Evolutionary conservation across 768 basidiomycete species (phyloP).

Genomic region (Amanita inopinata): DNA sequence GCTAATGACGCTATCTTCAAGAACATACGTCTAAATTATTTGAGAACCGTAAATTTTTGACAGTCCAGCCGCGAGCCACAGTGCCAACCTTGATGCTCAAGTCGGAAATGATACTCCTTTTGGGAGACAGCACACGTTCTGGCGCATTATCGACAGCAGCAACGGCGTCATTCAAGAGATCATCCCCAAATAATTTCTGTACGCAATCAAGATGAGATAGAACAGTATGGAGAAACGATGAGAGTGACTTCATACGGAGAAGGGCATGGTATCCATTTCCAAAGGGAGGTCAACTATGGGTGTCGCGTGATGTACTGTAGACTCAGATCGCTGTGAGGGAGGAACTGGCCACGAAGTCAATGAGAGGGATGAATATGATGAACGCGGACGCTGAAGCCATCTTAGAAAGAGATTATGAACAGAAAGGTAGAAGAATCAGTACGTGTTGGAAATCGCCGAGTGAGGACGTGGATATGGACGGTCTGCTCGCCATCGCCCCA

Average conservation of each 20-base stretch:
- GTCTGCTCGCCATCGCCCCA: background rate
- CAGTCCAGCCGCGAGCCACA: no score
- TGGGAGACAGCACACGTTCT: background rate
- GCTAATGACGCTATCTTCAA: constrained; percentile 4
- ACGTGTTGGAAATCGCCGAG: constrained; percentile 3
- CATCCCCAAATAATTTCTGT: constrained; percentile 1
- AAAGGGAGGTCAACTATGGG: background rate
- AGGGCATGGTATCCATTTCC: constrained; percentile 5
- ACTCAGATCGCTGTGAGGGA: background rate
- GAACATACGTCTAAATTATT: constrained; percentile 4
- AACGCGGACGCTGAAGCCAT: background rate
- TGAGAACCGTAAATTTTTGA: no score
- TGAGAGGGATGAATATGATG: constrained; percentile 1
- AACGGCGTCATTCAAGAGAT: background rate
- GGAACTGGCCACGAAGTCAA: constrained; percentile 3
- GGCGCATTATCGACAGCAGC: background rate
- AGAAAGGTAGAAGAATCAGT: background rate
- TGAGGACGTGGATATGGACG: background rate
- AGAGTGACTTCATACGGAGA: background rate
- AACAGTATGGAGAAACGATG: background rate
- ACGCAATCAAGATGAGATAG: background rate
- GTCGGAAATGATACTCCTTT: constrained; percentile 5
- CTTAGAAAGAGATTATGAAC: background rate
- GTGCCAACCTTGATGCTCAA: constrained; percentile 5
- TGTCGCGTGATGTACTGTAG: background rate